These are phyloP conservation scores for Magnolia changhungtana DNA, from an alignment of 164 flowering plant genomes.

Conservation along the genomic window DNA sequence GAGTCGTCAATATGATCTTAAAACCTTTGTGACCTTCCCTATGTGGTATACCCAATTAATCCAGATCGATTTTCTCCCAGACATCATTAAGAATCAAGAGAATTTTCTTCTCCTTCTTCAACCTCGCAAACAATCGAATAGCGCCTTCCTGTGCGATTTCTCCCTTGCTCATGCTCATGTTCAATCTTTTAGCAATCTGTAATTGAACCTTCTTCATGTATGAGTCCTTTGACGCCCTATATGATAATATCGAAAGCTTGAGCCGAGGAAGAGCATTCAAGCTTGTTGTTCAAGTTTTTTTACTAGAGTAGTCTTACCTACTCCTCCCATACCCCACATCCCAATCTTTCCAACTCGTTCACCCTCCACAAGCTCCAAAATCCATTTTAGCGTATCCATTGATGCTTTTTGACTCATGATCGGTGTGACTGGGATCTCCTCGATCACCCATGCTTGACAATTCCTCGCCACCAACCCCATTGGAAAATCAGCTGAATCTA, in stretches of 20 bases:
- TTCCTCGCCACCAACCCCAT: too few relatives aligned
- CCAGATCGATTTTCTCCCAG: too few relatives aligned
- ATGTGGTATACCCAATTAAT: too few relatives aligned
- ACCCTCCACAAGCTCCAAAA: background rate
- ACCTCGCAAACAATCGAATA: background rate
- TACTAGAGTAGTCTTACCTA: slow-evolving; percentile 9
- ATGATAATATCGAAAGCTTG: background rate
- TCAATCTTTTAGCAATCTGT: background rate
- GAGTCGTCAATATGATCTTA: too few relatives aligned
- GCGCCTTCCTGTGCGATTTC: background rate
- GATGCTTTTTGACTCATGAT: background rate
- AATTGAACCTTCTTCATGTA: background rate
- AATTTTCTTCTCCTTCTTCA: background rate
- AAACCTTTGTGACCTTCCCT: too few relatives aligned
- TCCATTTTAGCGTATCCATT: background rate
- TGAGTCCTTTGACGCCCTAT: background rate
- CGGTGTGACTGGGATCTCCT: too few relatives aligned
- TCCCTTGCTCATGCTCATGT: too few relatives aligned
- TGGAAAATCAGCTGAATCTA: too few relatives aligned
- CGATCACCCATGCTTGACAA: too few relatives aligned
- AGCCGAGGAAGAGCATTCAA: background rate
- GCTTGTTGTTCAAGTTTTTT: background rate
- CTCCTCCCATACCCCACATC: slow-evolving; percentile 10
- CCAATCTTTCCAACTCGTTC: background rate
- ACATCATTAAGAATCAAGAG: background rate